phyloP scores from a whole-genome alignment of 2,329 filamentous ascomycete species.

The Spiromastix sp. region DNA sequence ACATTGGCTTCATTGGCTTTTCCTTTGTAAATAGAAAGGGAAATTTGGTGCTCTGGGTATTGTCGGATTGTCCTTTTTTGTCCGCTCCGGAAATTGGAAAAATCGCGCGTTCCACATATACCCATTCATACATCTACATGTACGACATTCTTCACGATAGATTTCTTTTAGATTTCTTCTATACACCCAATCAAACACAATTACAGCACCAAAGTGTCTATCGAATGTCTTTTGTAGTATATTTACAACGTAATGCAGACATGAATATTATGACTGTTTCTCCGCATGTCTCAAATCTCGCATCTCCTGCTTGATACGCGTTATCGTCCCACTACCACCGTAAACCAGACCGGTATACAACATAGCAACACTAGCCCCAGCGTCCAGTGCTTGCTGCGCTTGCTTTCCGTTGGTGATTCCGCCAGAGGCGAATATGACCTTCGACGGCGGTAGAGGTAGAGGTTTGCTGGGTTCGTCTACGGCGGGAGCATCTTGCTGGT shows the following conservation, averaged over 20 bases:
- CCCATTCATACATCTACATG: no score
- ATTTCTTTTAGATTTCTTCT: no score
- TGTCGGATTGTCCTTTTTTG: background rate
- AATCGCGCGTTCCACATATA: no score
- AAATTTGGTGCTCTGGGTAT: background rate
- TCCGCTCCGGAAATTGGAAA: no score
- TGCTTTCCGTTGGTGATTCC: constrained; percentile 84
- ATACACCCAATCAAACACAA: no score
- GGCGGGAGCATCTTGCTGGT: constrained; percentile 32
- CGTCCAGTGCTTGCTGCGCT: constrained; percentile 70
- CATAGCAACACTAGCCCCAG: constrained; percentile 84
- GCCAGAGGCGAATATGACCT: constrained; percentile 87
- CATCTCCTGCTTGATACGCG: constrained; percentile 39
- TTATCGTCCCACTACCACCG: constrained; percentile 52
- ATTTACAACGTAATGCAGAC: no score
- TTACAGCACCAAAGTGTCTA: no score
- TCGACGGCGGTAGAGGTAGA: constrained; percentile 30
- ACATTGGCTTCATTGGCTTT: background rate
- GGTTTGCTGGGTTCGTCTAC: constrained; percentile 14
- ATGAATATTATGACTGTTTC: constrained; percentile 3
- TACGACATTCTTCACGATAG: no score
- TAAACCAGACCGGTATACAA: constrained; percentile 72
- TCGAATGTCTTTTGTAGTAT: no score
- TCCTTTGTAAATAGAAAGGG: background rate
- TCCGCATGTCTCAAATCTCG: constrained; percentile 22